phyloP scores from a whole-genome alignment of 495 filamentous ascomycete genomes.

The Tuber microsphaerosporum region DNA sequence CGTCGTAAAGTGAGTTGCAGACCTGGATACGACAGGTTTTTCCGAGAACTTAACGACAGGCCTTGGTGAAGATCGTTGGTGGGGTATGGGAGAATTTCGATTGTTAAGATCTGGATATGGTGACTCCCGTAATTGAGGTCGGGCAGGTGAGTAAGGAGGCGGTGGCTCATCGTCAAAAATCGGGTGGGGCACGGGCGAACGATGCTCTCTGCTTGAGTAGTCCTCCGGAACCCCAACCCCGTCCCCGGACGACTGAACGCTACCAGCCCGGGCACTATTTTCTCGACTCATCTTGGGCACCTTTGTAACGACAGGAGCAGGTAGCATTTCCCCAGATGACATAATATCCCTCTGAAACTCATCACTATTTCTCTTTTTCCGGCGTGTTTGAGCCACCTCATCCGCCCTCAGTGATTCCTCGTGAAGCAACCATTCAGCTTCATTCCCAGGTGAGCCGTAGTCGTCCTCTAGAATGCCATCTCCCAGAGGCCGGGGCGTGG shows the following conservation, averaged over 20 bases:
- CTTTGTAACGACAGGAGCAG: neutral
- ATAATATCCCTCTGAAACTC: neutral
- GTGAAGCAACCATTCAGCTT: neutral
- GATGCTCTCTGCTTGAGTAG: neutral
- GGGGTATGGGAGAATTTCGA: neutral
- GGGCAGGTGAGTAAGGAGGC: constrained; percentile 21
- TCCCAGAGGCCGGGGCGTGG: neutral
- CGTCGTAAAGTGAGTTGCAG: neutral
- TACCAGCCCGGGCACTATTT: neutral
- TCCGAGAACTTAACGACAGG: neutral
- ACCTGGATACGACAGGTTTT: neutral
- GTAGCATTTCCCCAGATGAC: neutral
- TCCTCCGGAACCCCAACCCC: neutral
- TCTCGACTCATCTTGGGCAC: neutral
- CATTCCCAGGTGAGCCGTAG: neutral
- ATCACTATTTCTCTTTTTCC: neutral
- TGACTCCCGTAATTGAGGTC: neutral
- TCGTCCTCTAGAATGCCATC: neutral
- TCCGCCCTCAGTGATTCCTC: neutral
- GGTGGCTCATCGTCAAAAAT: constrained; percentile 12
- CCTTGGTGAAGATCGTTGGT: neutral
- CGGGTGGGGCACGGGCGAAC: neutral
- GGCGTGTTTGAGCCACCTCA: neutral
- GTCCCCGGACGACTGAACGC: neutral
- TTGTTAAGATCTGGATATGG: constrained; percentile 12